Evolutionary conservation across 225 moss, liverwort and hornwort species (phyloP), one percentile per base, ranked within the genome.

Genomic region (Asterella californica): DNA sequence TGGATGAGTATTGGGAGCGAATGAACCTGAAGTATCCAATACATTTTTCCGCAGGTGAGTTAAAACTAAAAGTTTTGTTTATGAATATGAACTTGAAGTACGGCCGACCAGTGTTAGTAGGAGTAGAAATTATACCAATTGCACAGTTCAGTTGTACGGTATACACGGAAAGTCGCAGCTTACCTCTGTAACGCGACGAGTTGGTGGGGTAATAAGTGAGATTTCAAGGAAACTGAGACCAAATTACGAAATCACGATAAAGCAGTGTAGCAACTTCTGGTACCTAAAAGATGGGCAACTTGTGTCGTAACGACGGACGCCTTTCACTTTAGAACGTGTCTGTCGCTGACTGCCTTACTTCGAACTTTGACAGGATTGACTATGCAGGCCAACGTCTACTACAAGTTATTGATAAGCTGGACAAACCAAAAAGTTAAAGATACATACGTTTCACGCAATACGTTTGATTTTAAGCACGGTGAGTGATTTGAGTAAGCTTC

Each of bases 381-480:
- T 25, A 91, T 89, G 79, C 97, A 97, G 87, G 97, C 94, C 68
- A 97, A 94, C 77, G 90, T 97, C 72, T 97, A 97, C 79, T 97
- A 97, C 83, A 97, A 94, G 88, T 86, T 94, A 37, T 79, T 97
- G 80, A 97, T 97, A 81, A 94, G 94, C 84, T 97, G 97, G 97
- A 94, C 94, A 72, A 97, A 92, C 79, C 97, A 97, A 79, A 97
- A 93, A 85, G 93, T 94, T 79, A 94, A 93, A 86, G 94, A 97
- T 82, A 91, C 92, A 4, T 97, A 93, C 78, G 89, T 93, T 62
- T 88, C 91, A 21, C 91, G 91, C 15, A 97, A 92, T 79, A 91
- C 94, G 5, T 97, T 97, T 64, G 93, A 97, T 81, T 97, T 97
- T 72, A 97, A 97, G 87, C 94, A 97, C 84, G 96, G 96, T 96